Conservation (phyloP, 2,329 filamentous ascomycete species). For the Kalaharituber pfeilii region DNA sequence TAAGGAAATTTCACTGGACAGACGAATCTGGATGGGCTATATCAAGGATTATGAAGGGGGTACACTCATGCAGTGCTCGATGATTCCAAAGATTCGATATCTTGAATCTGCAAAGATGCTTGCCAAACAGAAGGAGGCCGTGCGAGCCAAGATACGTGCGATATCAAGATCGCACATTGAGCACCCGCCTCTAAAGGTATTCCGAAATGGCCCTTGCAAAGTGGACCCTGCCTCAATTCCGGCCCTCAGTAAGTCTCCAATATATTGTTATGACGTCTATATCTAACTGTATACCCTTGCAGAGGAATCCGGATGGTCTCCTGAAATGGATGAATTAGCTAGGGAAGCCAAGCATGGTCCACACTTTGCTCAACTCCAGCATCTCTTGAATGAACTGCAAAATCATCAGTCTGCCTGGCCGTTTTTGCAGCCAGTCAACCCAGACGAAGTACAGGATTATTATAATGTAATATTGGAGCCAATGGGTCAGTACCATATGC, state of each 20-base stretch:
- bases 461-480: conserved; percentile 97
- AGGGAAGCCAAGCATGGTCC: conserved; percentile 89
- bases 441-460: conserved; percentile 94
- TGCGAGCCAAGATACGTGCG: conserved; percentile 84
- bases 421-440: conserved; percentile 77
- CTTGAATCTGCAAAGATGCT: conserved; percentile 86
- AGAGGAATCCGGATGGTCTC: conserved; percentile 71
- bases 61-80: conserved; percentile 97
- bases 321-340: conserved; percentile 93
- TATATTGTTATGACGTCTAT: not conserved
- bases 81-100: conserved; percentile 89
- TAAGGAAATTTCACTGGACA: conserved; percentile 88
- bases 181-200: conserved; percentile 69
- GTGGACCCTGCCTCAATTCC: conserved; percentile 78
- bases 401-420: conserved; percentile 90
- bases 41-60: conserved; percentile 99
- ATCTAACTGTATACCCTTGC: conserved; percentile 4
- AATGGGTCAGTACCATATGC: conserved; percentile 48
- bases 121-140: conserved; percentile 88
- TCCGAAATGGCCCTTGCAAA: conserved; percentile 53
- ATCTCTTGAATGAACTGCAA: conserved; percentile 85
- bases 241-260: conserved; percentile 47
- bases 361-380: conserved; percentile 85
- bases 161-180: conserved; percentile 78
- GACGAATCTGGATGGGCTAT: conserved; percentile 93